These are phyloP conservation scores for Leccinellum albellum DNA, from an alignment of 768 basidiomycete genomes.

Conservation along the genomic window DNA sequence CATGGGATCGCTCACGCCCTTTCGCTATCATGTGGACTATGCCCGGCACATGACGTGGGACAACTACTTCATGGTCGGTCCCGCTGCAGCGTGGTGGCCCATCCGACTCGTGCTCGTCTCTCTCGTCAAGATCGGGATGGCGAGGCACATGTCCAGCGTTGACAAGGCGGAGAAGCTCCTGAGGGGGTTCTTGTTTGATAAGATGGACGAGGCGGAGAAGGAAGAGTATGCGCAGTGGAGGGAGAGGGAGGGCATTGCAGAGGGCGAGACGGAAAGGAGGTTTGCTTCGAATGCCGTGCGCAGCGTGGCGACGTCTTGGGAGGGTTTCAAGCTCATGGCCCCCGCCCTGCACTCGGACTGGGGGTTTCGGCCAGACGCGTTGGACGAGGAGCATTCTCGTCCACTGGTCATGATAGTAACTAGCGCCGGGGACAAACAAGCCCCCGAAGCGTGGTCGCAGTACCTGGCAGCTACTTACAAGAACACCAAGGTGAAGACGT, in stretches of 20 bases:
- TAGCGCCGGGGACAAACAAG: constrained; percentile 40
- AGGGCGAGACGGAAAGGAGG: constrained; percentile 41
- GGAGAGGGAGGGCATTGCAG: constrained; percentile 35
- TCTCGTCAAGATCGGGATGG: constrained; percentile 32
- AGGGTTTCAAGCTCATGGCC: constrained; percentile 45
- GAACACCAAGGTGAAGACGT: constrained; percentile 38
- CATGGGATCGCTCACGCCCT: constrained; percentile 44
- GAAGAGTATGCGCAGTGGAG: constrained; percentile 38
- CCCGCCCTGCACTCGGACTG: constrained; percentile 48
- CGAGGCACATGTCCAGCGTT: constrained; percentile 34
- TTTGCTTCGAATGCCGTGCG: constrained; percentile 41
- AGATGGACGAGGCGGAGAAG: constrained; percentile 37
- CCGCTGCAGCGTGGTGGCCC: constrained; percentile 41
- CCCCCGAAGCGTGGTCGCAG: constrained; percentile 41
- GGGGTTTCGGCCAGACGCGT: constrained; percentile 41
- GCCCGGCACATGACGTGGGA: constrained; percentile 43
- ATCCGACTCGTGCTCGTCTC: constrained; percentile 32
- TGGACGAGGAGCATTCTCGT: constrained; percentile 44
- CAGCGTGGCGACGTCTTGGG: constrained; percentile 50
- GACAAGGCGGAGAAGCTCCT: constrained; percentile 42
- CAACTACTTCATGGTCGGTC: constrained; percentile 46
- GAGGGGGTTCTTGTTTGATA: constrained; percentile 35
- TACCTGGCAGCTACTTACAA: constrained; percentile 48
- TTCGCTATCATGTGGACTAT: constrained; percentile 44
- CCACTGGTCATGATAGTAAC: constrained; percentile 46